Percentiles rank a stretch among this genome's conserved stretches.
Conservation (phyloP, 192 early-diverging fungal genomes). For the Obelidium mucronatum region DNA sequence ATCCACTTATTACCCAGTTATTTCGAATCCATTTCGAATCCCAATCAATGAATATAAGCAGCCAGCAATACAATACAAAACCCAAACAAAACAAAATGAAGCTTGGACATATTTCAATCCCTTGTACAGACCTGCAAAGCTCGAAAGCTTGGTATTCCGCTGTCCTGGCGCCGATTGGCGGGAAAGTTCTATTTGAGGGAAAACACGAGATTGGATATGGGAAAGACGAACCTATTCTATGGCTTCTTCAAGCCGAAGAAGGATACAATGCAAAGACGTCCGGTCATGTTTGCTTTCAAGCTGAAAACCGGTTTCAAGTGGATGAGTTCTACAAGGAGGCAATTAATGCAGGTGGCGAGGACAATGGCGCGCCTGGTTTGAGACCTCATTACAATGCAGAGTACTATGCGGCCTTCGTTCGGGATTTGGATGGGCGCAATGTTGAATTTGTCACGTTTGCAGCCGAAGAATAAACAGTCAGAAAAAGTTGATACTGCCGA, state of each 20-base stretch:
- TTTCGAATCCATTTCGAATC: no score
- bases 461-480: not conserved
- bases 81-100: not conserved
- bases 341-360: constrained; percentile 36
- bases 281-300: not conserved
- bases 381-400: constrained; percentile 21
- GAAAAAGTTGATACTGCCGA: not conserved
- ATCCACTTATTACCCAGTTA: no score
- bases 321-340: constrained; percentile 35
- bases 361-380: constrained; percentile 38
- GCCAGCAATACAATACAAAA: no score
- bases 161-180: not conserved
- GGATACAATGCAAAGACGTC: not conserved
- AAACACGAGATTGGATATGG: not conserved
- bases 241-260: not conserved
- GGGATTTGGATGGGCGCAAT: constrained; percentile 39
- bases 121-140: not conserved
- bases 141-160: not conserved
- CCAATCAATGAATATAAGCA: no score
- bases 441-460: constrained; percentile 30
- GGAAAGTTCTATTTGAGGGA: not conserved
- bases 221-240: not conserved
- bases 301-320: not conserved
- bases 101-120: not conserved
- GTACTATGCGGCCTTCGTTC: constrained; percentile 40